Conservation (phyloP, 164 flowering plant genomes). For the Tinospora cordifolia region DNA sequence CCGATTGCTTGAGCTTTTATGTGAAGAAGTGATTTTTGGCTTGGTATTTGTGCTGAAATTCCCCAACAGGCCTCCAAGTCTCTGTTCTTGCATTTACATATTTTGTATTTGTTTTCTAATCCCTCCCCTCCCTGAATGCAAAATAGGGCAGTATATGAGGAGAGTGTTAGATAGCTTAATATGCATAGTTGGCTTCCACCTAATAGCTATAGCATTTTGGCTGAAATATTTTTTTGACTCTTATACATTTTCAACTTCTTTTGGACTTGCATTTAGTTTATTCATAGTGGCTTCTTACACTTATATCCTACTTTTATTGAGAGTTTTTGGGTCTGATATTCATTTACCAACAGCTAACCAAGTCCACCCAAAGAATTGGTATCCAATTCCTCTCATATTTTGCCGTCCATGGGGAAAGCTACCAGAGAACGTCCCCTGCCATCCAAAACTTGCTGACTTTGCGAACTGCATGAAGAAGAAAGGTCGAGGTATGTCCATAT, state of each 20-base stretch:
- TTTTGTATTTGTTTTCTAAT: too few relatives aligned
- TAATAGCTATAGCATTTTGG: too few relatives aligned
- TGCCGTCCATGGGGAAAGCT: slow-evolving; percentile 99
- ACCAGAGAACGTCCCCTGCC: slow-evolving; percentile 98
- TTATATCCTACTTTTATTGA: neutral
- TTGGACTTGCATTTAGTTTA: neutral
- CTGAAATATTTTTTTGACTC: too few relatives aligned
- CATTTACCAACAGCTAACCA: slow-evolving; percentile 59
- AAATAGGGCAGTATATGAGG: too few relatives aligned
- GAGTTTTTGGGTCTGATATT: slow-evolving; percentile 1
- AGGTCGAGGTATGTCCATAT: slow-evolving; percentile 98
- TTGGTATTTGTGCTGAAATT: too few relatives aligned
- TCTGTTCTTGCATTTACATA: too few relatives aligned
- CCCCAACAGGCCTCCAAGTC: too few relatives aligned
- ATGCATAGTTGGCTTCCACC: too few relatives aligned
- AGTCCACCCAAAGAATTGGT: slow-evolving; percentile 99
- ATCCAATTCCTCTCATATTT: slow-evolving; percentile 91
- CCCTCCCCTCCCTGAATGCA: too few relatives aligned
- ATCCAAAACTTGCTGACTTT: slow-evolving; percentile 97
- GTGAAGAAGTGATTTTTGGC: too few relatives aligned
- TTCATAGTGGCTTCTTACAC: neutral
- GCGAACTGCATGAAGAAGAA: slow-evolving; percentile 99
- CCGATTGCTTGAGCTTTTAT: too few relatives aligned
- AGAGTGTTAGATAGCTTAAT: too few relatives aligned
- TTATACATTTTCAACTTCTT: neutral